Percentiles rank a stretch among this genome's conserved stretches.
These are phyloP conservation scores for Blepharisma stoltei DNA, from an alignment of 73 alveolate genomes.

Conservation along the genomic window DNA sequence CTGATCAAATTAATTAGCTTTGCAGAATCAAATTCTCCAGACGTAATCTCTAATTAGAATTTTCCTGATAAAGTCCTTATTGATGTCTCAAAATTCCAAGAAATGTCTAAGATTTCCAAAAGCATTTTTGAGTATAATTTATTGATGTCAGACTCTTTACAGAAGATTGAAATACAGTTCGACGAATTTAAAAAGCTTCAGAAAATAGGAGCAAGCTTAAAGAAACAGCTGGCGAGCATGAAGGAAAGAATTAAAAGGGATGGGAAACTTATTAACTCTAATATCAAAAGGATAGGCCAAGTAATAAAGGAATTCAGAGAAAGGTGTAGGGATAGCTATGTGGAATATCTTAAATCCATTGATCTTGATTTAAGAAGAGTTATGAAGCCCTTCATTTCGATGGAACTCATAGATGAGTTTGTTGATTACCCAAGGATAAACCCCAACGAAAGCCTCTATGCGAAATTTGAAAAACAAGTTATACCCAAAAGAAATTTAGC, in stretches of 20 bases:
- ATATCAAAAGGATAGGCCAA: background rate
- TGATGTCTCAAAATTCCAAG: background rate
- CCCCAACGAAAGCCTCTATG: background rate
- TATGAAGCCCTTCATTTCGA: background rate
- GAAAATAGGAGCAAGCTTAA: too few relatives aligned
- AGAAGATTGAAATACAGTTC: too few relatives aligned
- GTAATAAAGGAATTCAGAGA: slow-evolving; percentile 1
- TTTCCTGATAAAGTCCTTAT: background rate
- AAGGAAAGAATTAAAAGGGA: too few relatives aligned
- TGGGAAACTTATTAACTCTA: too few relatives aligned
- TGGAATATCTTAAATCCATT: slow-evolving; percentile 15
- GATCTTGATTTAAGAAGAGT: background rate
- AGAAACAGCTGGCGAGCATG: too few relatives aligned
- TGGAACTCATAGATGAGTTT: background rate
- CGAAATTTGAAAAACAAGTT: background rate
- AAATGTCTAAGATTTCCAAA: background rate
- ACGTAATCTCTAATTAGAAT: too few relatives aligned
- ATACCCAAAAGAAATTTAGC: background rate
- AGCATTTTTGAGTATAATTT: too few relatives aligned
- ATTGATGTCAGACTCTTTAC: too few relatives aligned
- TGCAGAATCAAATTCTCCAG: too few relatives aligned
- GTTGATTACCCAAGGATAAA: slow-evolving; percentile 7
- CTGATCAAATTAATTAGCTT: too few relatives aligned
- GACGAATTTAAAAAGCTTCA: too few relatives aligned
- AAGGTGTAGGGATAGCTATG: background rate